These are phyloP conservation scores for Russula sp. DNA, from an alignment of 768 basidiomycete species.

Conservation along the genomic window DNA sequence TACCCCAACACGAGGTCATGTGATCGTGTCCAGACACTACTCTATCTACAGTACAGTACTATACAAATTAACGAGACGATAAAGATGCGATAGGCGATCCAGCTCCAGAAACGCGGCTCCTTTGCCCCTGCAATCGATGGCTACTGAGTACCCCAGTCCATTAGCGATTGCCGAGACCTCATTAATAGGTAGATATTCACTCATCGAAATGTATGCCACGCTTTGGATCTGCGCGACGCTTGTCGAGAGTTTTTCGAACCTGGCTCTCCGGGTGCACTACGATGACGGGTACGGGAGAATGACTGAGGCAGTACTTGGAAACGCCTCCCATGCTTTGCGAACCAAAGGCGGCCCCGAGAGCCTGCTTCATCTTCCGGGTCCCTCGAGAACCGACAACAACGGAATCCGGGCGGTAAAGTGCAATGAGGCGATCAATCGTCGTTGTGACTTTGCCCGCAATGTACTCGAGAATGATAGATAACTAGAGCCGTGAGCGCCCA, in stretches of 20 bases:
- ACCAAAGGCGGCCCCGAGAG: constrained; percentile 46
- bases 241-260: constrained; percentile 77
- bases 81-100: constrained; percentile 15
- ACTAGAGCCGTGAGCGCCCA: constrained; percentile 34
- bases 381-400: constrained; percentile 92
- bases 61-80: constrained; percentile 14
- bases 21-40: constrained; percentile 14
- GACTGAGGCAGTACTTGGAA: constrained; percentile 71
- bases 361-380: constrained; percentile 47
- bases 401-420: constrained; percentile 86
- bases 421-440: constrained; percentile 87
- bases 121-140: constrained; percentile 3
- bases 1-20: neutral
- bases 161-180: neutral
- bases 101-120: constrained; percentile 13
- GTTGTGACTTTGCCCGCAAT: constrained; percentile 87
- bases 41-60: neutral
- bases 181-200: constrained; percentile 31
- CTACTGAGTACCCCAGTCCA: neutral
- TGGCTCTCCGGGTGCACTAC: constrained; percentile 90
- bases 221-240: constrained; percentile 84
- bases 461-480: constrained; percentile 90
- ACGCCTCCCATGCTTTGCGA: constrained; percentile 58
- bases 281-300: constrained; percentile 93
- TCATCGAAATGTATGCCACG: constrained; percentile 78